Evolutionary conservation across 2,329 filamentous ascomycete genomes (phyloP).

Genomic region (Coleophoma crateriformis): DNA sequence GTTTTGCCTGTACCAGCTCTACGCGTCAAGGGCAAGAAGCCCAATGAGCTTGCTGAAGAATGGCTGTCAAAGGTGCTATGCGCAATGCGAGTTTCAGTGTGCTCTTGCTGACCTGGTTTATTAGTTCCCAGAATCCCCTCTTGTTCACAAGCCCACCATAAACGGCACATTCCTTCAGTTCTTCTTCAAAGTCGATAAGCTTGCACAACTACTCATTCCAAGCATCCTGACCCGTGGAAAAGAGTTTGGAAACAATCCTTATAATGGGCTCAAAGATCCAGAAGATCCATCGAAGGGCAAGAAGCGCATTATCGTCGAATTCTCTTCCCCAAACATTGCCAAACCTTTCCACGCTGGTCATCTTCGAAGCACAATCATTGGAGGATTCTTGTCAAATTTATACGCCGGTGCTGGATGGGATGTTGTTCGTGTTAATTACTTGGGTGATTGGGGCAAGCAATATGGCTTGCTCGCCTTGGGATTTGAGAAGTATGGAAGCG

Average conservation of each 20-base stretch:
- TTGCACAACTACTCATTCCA: constrained; percentile 62
- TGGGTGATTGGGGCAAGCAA: constrained; percentile 76
- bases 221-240: constrained; percentile 57
- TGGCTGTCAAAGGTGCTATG: constrained; percentile 51
- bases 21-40: constrained; percentile 67
- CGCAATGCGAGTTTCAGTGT: too few relatives aligned
- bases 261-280: constrained; percentile 55
- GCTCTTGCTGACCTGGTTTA: too few relatives aligned
- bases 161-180: constrained; percentile 70
- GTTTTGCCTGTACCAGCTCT: constrained; percentile 75
- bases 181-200: constrained; percentile 68
- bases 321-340: constrained; percentile 81
- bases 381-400: constrained; percentile 65
- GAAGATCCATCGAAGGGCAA: constrained; percentile 44
- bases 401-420: constrained; percentile 67
- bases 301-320: constrained; percentile 65
- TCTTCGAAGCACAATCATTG: constrained; percentile 71
- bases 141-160: constrained; percentile 65
- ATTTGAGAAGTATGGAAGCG: constrained; percentile 69
- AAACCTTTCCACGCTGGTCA: constrained; percentile 77
- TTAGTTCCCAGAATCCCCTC: constrained; percentile 65
- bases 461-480: constrained; percentile 65
- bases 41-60: constrained; percentile 53
- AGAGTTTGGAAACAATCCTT: constrained; percentile 59
- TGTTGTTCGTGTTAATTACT: constrained; percentile 66